Conservation (phyloP, 2,329 filamentous ascomycete genomes). For the Penicillium sp. region DNA sequence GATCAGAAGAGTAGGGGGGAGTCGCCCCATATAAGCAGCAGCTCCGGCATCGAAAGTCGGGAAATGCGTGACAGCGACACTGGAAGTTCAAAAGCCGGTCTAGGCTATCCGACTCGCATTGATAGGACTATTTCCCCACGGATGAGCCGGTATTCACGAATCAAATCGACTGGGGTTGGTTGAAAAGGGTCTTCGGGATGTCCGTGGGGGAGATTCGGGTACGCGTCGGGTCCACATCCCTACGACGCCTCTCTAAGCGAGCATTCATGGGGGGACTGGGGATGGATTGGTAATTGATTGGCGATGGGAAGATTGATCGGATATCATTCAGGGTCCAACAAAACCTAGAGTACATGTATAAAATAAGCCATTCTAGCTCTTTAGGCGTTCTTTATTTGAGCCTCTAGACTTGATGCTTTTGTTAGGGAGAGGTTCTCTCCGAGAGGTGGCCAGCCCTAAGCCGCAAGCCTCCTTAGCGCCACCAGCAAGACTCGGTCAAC, state of each 20-base stretch:
- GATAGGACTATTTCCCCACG: conserved; percentile 14
- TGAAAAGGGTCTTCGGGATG: conserved; percentile 13
- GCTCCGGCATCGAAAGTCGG: conserved; percentile 7
- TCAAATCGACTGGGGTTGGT: conserved; percentile 7
- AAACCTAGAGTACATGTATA: background rate
- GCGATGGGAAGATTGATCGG: background rate
- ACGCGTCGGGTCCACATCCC: conserved; percentile 27
- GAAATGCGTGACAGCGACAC: conserved; percentile 11
- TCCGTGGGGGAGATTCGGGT: conserved; percentile 22
- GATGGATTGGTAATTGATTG: background rate
- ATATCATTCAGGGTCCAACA: background rate
- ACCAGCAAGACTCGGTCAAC: background rate
- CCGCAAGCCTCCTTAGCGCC: background rate
- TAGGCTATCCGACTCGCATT: background rate
- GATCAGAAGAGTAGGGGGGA: background rate
- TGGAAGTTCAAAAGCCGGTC: background rate
- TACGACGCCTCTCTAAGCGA: conserved; percentile 3
- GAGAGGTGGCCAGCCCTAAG: background rate
- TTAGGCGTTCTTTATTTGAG: background rate
- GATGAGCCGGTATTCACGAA: background rate
- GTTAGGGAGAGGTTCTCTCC: background rate
- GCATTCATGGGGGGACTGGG: background rate
- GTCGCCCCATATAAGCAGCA: conserved; percentile 23
- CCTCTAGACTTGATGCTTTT: background rate
- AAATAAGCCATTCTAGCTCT: background rate